Conservation (phyloP, 2,329 filamentous ascomycete species). For the Cytospora mali region DNA sequence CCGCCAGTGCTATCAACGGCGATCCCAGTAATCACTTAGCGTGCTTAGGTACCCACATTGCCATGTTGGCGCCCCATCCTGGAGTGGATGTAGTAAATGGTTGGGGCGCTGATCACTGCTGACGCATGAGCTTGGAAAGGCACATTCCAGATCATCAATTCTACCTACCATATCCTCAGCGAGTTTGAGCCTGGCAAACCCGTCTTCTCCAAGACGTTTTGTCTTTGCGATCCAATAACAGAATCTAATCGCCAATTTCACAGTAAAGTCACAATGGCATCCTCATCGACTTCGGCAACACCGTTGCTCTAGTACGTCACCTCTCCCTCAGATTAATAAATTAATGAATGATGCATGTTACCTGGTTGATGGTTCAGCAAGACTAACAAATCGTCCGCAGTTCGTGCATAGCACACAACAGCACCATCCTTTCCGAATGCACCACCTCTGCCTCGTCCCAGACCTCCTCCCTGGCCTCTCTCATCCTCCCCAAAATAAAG, state of each 20-base stretch:
- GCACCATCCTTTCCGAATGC: constrained; percentile 91
- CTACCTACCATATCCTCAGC: neutral
- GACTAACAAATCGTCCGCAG: constrained; percentile 48
- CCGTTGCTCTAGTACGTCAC: constrained; percentile 72
- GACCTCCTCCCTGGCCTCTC: constrained; percentile 83
- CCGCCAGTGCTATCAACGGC: constrained; percentile 6
- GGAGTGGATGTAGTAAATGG: neutral
- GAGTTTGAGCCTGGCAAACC: neutral
- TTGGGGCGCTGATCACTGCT: constrained; percentile 6
- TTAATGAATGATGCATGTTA: no score
- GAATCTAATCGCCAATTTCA: neutral
- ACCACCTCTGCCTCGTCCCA: constrained; percentile 82
- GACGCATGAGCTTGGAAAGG: constrained; percentile 9
- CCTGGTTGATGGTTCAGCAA: constrained; percentile 17
- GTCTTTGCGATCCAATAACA: neutral
- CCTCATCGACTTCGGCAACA: constrained; percentile 67
- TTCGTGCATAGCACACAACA: constrained; percentile 91
- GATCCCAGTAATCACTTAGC: neutral
- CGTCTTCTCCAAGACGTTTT: neutral
- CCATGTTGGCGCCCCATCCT: neutral
- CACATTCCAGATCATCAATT: neutral
- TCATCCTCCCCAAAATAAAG: constrained; percentile 93
- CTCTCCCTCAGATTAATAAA: neutral
- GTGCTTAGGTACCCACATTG: neutral
- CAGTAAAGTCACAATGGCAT: constrained; percentile 58